A percentile compares a stretch with the other conserved stretches of the same genome.
These are phyloP conservation scores for Pichia sp. DNA, from an alignment of 1,139 yeast species.

Conservation along the genomic window DNA sequence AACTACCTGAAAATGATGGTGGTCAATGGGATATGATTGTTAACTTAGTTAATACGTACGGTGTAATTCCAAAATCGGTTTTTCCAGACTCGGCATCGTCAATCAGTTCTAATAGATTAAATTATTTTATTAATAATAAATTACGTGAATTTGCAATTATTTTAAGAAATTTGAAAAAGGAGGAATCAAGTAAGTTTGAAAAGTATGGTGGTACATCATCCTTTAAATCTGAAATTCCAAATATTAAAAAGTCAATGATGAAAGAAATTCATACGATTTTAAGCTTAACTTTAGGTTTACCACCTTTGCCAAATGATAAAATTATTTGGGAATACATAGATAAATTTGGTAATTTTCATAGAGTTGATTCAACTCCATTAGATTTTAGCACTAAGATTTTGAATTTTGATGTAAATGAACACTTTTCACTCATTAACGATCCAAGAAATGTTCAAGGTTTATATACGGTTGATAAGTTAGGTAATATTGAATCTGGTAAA, in stretches of 20 bases:
- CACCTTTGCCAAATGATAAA: conserved; percentile 51
- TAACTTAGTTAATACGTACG: conserved; percentile 55
- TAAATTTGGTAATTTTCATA: conserved; percentile 45
- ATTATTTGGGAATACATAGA: conserved; percentile 58
- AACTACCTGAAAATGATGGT: conserved; percentile 56
- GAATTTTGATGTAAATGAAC: conserved; percentile 39
- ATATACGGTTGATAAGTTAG: conserved; percentile 57
- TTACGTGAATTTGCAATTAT: conserved; percentile 54
- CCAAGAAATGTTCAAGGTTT: conserved; percentile 52
- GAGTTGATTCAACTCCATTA: conserved; percentile 43
- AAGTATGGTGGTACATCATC: conserved; percentile 5
- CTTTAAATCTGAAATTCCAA: conserved; percentile 15
- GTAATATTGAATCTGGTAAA: conserved; percentile 56
- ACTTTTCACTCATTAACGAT: conserved; percentile 56
- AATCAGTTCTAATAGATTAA: conserved; percentile 40
- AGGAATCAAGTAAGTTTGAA: conserved; percentile 23
- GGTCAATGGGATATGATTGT: conserved; percentile 73
- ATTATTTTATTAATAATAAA: conserved; percentile 50
- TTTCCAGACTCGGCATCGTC: conserved; percentile 61
- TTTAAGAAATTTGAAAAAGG: conserved; percentile 40
- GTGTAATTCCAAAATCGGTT: conserved; percentile 52
- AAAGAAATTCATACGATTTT: conserved; percentile 49
- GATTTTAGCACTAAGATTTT: conserved; percentile 45
- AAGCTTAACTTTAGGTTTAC: conserved; percentile 52
- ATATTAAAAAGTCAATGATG: conserved; percentile 43